phyloP scores from a whole-genome alignment of 805 yeast species.

The Yarrowia porcina region DNA sequence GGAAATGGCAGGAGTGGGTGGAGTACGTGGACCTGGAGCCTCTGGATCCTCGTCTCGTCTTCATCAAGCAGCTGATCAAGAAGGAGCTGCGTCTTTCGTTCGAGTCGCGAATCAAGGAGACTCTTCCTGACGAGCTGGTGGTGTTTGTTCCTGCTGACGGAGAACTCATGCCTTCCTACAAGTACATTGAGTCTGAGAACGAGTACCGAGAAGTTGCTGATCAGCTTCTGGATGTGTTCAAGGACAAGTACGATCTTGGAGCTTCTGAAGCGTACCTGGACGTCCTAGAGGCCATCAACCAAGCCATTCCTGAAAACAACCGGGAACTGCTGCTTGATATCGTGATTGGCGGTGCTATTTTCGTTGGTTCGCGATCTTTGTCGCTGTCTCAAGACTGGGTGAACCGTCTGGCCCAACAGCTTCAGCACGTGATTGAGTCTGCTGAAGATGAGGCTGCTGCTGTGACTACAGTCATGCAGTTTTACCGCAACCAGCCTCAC shows the following conservation, averaged over 20 bases:
- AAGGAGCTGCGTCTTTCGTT: slow-evolving; percentile 85
- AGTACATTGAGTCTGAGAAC: slow-evolving; percentile 41
- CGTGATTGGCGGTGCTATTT: slow-evolving; percentile 67
- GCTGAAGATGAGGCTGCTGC: slow-evolving; percentile 42
- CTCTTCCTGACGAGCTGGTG: slow-evolving; percentile 61
- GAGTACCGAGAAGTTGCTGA: slow-evolving; percentile 42
- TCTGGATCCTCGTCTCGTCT: slow-evolving; percentile 69
- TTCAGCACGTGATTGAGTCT: slow-evolving; percentile 36
- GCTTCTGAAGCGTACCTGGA: slow-evolving; percentile 34
- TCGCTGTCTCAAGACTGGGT: slow-evolving; percentile 67
- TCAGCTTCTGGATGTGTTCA: slow-evolving; percentile 39
- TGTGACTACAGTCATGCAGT: slow-evolving; percentile 54
- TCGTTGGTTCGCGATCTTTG: slow-evolving; percentile 83
- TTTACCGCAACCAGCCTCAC: slow-evolving; percentile 65
- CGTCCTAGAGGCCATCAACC: slow-evolving; percentile 24
- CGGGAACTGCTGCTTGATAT: slow-evolving; percentile 54
- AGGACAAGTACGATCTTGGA: slow-evolving; percentile 33
- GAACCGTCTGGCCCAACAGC: slow-evolving; percentile 41
- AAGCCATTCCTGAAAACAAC: slow-evolving; percentile 35
- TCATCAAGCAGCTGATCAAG: slow-evolving; percentile 72
- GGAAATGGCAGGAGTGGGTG: slow-evolving; percentile 98
- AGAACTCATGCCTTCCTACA: slow-evolving; percentile 40
- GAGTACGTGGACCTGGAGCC: slow-evolving; percentile 41
- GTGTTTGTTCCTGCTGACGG: slow-evolving; percentile 43
- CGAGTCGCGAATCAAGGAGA: slow-evolving; percentile 62